Percentiles rank a stretch among this genome's conserved stretches.
Conservation (phyloP, 495 filamentous ascomycete genomes). For the Aspergillus biplanus region DNA sequence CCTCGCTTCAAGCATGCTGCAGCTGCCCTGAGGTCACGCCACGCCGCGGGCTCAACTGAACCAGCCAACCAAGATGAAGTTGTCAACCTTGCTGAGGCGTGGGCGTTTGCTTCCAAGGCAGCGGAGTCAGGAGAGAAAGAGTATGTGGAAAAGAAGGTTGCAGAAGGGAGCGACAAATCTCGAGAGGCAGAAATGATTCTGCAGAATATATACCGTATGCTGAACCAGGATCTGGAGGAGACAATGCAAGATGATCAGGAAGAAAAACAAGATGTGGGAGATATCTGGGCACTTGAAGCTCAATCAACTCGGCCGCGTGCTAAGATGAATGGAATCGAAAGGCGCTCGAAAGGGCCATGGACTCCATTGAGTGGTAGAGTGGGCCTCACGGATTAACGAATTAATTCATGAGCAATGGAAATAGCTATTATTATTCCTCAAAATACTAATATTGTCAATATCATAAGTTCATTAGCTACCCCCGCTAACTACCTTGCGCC, state of each 20-base stretch:
- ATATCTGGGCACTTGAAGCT: slow-evolving; percentile 45
- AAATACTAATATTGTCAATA: slow-evolving; percentile 3
- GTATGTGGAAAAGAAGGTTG: slow-evolving; percentile 43
- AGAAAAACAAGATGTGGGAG: slow-evolving; percentile 26
- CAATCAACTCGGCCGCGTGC: slow-evolving; percentile 28
- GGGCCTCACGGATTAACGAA: slow-evolving; percentile 32
- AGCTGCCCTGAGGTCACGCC: slow-evolving; percentile 35
- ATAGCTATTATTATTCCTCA: neutral
- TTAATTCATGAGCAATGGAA: neutral
- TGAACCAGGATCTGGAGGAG: slow-evolving; percentile 43
- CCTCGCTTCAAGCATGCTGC: slow-evolving; percentile 49
- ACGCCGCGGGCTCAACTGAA: slow-evolving; percentile 22
- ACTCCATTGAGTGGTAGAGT: slow-evolving; percentile 40
- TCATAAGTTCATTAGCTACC: neutral
- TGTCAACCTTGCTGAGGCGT: slow-evolving; percentile 44
- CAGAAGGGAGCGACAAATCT: slow-evolving; percentile 36
- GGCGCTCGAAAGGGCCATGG: slow-evolving; percentile 43
- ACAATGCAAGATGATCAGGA: slow-evolving; percentile 25
- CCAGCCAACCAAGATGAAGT: slow-evolving; percentile 35
- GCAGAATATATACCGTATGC: slow-evolving; percentile 35
- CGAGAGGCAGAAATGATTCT: slow-evolving; percentile 38
- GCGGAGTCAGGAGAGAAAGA: slow-evolving; percentile 39
- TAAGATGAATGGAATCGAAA: slow-evolving; percentile 29
- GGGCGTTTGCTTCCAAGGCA: slow-evolving; percentile 53
- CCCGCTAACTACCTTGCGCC: too few relatives aligned